Percentiles rank a stretch among this genome's conserved stretches.
phyloP scores from a whole-genome alignment of 2,329 filamentous ascomycete species.

The Epichloe scottii region DNA sequence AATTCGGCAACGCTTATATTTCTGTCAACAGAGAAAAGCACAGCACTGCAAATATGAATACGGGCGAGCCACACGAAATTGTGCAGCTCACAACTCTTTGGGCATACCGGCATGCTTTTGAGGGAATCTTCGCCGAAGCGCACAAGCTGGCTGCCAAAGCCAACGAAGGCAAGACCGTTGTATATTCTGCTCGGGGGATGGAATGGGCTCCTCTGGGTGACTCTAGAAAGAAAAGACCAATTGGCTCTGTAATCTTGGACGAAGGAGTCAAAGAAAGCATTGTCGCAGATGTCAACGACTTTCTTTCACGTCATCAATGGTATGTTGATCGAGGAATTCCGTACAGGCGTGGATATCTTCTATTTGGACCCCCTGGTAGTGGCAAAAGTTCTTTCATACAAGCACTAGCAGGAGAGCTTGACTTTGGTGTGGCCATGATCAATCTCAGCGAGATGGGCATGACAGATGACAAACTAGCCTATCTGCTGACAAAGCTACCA shows the following conservation, averaged over 20 bases:
- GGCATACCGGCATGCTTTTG: conserved; percentile 77
- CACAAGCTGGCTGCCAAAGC: conserved; percentile 66
- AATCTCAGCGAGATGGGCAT: conserved; percentile 83
- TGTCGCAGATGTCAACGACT: conserved; percentile 70
- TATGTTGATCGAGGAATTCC: conserved; percentile 92
- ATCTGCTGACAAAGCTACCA: conserved; percentile 74
- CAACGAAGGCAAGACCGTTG: conserved; percentile 83
- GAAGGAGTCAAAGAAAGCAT: conserved; percentile 72
- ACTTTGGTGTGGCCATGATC: conserved; percentile 85
- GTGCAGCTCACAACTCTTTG: conserved; percentile 87
- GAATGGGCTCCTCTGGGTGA: conserved; percentile 80
- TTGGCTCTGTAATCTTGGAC: conserved; percentile 80
- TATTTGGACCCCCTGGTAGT: conserved; percentile 81
- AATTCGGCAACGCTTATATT: conserved; percentile 78
- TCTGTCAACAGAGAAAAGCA: conserved; percentile 79
- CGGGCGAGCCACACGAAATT: conserved; percentile 87
- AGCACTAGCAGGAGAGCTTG: conserved; percentile 80
- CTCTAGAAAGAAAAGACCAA: conserved; percentile 71
- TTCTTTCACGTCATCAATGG: conserved; percentile 69
- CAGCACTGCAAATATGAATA: conserved; percentile 65
- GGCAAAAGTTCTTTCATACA: conserved; percentile 96
- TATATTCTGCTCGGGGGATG: conserved; percentile 75
- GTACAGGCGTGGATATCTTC: conserved; percentile 76
- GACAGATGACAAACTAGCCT: conserved; percentile 79
- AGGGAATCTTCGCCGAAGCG: conserved; percentile 79